These are phyloP conservation scores for Elsinoe fawcettii DNA, from an alignment of 2,329 filamentous ascomycete species.

Conservation along the genomic window DNA sequence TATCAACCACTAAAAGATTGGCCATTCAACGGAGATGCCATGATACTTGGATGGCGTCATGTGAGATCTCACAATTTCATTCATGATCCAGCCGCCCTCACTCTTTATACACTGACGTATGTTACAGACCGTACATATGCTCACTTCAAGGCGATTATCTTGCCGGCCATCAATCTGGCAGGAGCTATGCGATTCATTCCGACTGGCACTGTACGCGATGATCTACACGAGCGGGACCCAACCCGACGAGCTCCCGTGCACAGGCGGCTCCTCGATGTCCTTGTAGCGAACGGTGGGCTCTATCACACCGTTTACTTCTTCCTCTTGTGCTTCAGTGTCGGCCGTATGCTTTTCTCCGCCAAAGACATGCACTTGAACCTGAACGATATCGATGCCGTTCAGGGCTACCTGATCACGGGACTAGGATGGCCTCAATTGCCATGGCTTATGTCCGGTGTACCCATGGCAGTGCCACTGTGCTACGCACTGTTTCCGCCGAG, in stretches of 20 bases:
- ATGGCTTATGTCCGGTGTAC: too few species aligned
- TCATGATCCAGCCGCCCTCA: neutral
- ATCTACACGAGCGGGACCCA: slow-evolving; percentile 51
- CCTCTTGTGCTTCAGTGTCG: too few species aligned
- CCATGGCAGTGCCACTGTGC: too few species aligned
- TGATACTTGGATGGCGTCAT: slow-evolving; percentile 57
- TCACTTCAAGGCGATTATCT: slow-evolving; percentile 31
- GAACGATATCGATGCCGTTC: too few species aligned
- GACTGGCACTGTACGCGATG: slow-evolving; percentile 50
- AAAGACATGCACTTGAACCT: too few species aligned
- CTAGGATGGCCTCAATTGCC: too few species aligned
- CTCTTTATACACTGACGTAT: neutral
- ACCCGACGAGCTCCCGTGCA: slow-evolving; percentile 37
- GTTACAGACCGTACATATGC: slow-evolving; percentile 47
- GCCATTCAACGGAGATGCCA: slow-evolving; percentile 50
- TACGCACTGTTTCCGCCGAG: too few species aligned
- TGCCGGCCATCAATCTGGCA: slow-evolving; percentile 35
- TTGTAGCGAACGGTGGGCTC: slow-evolving; percentile 49
- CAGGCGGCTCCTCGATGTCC: slow-evolving; percentile 46
- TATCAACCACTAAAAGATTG: slow-evolving; percentile 52
- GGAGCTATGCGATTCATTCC: slow-evolving; percentile 55
- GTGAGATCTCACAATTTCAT: too few species aligned
- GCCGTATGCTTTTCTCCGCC: too few species aligned
- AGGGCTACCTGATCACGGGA: too few species aligned
- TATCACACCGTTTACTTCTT: slow-evolving; percentile 31